Base-by-base conservation (phyloP, 2,329 filamentous ascomycete genomes). In the Aulographum hederae region DNA sequence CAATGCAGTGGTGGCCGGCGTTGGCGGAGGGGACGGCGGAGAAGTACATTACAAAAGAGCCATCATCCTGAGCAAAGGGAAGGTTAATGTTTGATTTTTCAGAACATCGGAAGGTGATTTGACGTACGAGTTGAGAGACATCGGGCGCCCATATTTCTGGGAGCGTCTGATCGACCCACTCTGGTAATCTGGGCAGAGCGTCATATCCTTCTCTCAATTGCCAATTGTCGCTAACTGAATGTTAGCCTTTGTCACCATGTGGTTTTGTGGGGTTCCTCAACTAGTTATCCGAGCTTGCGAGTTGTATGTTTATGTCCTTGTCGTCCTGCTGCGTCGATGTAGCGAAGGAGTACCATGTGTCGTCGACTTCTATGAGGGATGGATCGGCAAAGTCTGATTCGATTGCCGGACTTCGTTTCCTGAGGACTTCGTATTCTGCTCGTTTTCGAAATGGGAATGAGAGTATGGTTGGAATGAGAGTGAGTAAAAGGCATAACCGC, bases 1-100 rank as follows among this genome's bases (percentile, higher is more conserved):
- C 71, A 34, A 77, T 52, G 51, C 71, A 77, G 47, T 76, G 69
- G n/a, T 25, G 11, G 8, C 14, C 6, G 15, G n/a, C 13, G 16
- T 35, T 20, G 31, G 29, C 18, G 26, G 26, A 3, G 15, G 13
- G 11, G 10, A 13, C 10, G 8, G 27, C 27, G 16, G n/a, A n/a
- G 27, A 8, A 25, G n/a, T 25, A 25, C 21, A 25, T 25, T 25
- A 25, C 21, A 43, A 67, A 74, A 18, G 50, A 56, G n/a, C 63
- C 65, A 33, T 57, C 47, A 23, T 39, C 39, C 37, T 41, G 27
- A 11, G 8, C 6, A 15, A 18, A 31, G 13, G 32, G 32, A 18
- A 33, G n/a, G 25, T 19, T 13, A 11, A 5, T 18, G 21, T n/a
- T n/a, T n/a, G 16, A 25, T 25, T 25, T 25, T 25, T 25, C 21